phyloP scores from a whole-genome alignment of 768 basidiomycete genomes.

The Amanita exitialis region DNA sequence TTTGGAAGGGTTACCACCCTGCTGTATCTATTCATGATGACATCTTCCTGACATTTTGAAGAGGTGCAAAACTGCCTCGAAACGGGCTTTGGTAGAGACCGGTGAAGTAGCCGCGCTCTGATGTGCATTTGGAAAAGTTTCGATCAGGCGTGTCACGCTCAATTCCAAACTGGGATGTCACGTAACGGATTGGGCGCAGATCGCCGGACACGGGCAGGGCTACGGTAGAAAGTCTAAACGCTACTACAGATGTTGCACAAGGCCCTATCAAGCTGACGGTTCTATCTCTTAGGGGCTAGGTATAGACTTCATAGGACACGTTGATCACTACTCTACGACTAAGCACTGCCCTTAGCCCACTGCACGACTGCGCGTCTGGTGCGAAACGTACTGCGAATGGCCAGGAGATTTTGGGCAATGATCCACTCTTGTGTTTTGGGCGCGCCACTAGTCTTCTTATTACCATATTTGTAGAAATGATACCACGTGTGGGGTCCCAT shows the following conservation, averaged over 20 bases:
- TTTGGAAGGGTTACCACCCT: constrained; percentile 83
- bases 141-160: not conserved
- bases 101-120: constrained; percentile 13
- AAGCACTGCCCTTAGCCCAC: too few relatives aligned
- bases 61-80: constrained; percentile 29
- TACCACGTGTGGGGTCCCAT: not conserved
- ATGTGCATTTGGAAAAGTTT: constrained; percentile 11
- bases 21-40: constrained; percentile 62
- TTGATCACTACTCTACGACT: too few relatives aligned
- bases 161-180: not conserved
- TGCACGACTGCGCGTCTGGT: too few relatives aligned
- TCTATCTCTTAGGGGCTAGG: too few relatives aligned
- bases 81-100: constrained; percentile 14
- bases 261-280: too few relatives aligned
- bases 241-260: not conserved
- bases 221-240: not conserved
- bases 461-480: not conserved
- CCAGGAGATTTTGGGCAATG: too few relatives aligned
- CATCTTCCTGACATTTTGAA: constrained; percentile 27
- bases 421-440: too few relatives aligned
- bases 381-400: too few relatives aligned
- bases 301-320: too few relatives aligned
- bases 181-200: not conserved
- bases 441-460: too few relatives aligned
- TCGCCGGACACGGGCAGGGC: not conserved